A percentile compares a stretch with the other conserved stretches of the same genome.
phyloP scores from a whole-genome alignment of 176 grass and related monocot species.

The Aegilops tauschii region DNA sequence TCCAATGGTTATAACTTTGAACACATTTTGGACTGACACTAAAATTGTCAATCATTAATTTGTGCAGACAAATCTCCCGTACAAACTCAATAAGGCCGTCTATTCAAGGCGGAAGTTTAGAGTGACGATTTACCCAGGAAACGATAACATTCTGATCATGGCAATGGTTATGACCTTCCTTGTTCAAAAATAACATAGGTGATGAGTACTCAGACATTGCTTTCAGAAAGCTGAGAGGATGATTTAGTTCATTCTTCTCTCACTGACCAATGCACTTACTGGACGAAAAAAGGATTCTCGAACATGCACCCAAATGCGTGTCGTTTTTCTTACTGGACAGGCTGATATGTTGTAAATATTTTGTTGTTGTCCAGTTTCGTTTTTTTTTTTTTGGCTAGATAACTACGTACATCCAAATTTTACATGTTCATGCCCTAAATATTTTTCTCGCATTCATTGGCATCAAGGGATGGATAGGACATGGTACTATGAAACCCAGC shows the following conservation, averaged over 20 bases:
- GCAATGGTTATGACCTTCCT: conserved; percentile 76
- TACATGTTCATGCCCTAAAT: neutral
- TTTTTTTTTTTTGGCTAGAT: neutral
- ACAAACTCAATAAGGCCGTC: conserved; percentile 75
- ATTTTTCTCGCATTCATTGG: neutral
- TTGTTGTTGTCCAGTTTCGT: neutral
- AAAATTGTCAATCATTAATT: conserved; percentile 2
- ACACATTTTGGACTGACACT: neutral
- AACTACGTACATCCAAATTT: neutral
- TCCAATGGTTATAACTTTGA: neutral
- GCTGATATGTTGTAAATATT: conserved; percentile 4
- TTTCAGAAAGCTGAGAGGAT: conserved; percentile 20
- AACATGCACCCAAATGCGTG: neutral
- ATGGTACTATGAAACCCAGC: neutral
- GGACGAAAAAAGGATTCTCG: neutral
- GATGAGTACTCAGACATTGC: neutral
- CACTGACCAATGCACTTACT: conserved; percentile 4
- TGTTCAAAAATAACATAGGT: conserved; percentile 32
- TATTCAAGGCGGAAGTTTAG: conserved; percentile 84
- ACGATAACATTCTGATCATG: conserved; percentile 66
- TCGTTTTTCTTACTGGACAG: neutral
- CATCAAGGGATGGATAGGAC: neutral
- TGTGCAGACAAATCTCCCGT: conserved; percentile 81
- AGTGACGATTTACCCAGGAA: conserved; percentile 88
- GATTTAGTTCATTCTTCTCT: conserved; percentile 2